Conservation (phyloP, 2,329 filamentous ascomycete species). For the Trichoderma pleuroti region DNA sequence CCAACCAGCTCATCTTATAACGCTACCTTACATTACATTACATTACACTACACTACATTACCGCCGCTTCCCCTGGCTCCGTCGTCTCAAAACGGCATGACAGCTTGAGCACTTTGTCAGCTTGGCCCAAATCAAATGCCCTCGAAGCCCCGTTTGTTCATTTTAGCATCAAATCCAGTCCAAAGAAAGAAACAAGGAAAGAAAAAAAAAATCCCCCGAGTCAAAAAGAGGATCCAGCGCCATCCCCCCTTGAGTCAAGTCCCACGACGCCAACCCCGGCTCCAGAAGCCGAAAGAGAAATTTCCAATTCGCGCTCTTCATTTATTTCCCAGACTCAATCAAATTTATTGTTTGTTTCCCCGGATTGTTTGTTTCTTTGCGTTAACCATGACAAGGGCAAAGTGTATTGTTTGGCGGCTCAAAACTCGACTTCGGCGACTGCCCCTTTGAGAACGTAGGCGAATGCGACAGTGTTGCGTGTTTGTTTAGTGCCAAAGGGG, state of each 20-base stretch:
- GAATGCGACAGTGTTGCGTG: not conserved
- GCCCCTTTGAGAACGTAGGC: not conserved
- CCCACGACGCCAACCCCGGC: not conserved
- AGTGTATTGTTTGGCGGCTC: not conserved
- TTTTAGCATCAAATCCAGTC: not conserved
- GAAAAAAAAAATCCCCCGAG: not conserved
- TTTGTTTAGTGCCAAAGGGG: not conserved
- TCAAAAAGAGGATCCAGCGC: not conserved
- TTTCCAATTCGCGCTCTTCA: not conserved
- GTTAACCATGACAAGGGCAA: not conserved
- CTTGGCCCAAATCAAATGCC: not conserved
- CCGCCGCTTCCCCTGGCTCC: not conserved
- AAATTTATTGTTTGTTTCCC: not conserved
- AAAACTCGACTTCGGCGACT: not conserved
- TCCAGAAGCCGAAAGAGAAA: not conserved
- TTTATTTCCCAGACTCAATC: not conserved
- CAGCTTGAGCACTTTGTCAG: not conserved
- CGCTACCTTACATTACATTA: not conserved
- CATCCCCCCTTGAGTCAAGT: constrained; percentile 1
- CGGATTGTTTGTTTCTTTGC: not conserved
- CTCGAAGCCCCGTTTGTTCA: not conserved
- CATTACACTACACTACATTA: too few species aligned
- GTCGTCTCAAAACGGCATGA: not conserved
- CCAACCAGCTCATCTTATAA: constrained; percentile 3
- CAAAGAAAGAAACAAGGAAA: not conserved